phyloP scores from a whole-genome alignment of 441 rosid genomes.

The Populus hybrid region DNA sequence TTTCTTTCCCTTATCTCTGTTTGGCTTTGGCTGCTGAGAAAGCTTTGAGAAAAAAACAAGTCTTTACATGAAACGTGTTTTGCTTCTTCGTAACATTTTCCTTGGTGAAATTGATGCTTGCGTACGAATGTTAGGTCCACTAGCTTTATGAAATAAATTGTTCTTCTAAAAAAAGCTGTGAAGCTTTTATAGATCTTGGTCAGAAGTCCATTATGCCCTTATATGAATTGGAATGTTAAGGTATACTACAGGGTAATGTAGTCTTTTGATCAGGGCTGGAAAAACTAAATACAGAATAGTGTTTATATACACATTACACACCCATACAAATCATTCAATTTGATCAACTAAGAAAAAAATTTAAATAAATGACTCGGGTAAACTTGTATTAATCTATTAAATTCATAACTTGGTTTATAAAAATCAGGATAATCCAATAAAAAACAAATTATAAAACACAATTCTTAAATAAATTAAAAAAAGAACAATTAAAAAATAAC shows the following conservation, averaged over 20 bases:
- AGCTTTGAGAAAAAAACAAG: neutral
- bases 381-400: fast-evolving
- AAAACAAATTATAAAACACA: no score
- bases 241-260: no score
- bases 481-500: no score
- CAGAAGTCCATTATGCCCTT: neutral
- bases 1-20: neutral
- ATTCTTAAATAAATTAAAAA: no score
- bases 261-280: no score
- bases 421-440: no score
- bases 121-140: neutral
- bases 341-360: no score
- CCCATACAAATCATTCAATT: no score
- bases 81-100: neutral
- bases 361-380: no score
- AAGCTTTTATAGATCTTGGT: neutral
- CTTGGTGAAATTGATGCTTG: neutral
- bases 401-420: no score
- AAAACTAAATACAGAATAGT: no score
- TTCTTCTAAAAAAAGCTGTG: constrained; percentile 2
- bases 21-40: constrained; percentile 11
- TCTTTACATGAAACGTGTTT: neutral
- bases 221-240: neutral
- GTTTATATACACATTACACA: no score
- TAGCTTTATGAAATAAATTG: neutral